Evolutionary conservation across 1,284 basidiomycete species (phyloP), one percentile per base, ranked within the genome.

Genomic region (Fomes fomentarius): DNA sequence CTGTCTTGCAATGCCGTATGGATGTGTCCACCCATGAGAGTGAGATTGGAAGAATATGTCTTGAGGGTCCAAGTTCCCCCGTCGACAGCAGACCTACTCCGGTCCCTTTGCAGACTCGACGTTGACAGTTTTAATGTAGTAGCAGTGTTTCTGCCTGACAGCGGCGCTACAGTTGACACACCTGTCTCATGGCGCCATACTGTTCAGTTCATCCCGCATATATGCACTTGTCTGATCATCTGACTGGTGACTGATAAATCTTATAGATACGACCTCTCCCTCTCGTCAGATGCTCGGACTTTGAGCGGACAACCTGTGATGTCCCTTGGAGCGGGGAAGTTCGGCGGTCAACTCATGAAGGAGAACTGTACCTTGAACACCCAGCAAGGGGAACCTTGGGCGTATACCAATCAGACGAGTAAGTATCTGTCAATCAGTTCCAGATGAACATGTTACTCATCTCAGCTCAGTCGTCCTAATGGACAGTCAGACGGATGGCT

Each of bases 331-430:
- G 58, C 56, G 12, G 57, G 59, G 5, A 54, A 57, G 22, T 63
- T 66, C 26, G 58, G 58, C 14, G 74, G 72, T 1, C 49, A 62
- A 9, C 52, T 73, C 25, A 67, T 74, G 50, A 72, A 71, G 54
- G 74, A 76, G 51, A 62, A 70, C 43, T 76, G 74, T 51, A 57
- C 57, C 12, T 57, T 76, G 21, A 44, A 51, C 7, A 60, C 65
- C 8, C 47, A 34, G 1, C 67, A 67, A 43, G 70, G 70, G 1
- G 57, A 65, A 2, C 22, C 62, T 0, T 76, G 74, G 74, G 22
- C 30, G 14, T 76, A 75, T 52, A 59, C 63, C 2, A 75, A 76
- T 44, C 74, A 76, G 51, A 75, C 75, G 15, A 64, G 74, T 74
- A 28, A 50, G 69, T n/a, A n/a, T 14, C 12, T n/a, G 15, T 38